Percentiles rank a stretch among this genome's conserved stretches.
Evolutionary conservation across 805 yeast genomes (phyloP).

Genomic region (Candida peoriensis): DNA sequence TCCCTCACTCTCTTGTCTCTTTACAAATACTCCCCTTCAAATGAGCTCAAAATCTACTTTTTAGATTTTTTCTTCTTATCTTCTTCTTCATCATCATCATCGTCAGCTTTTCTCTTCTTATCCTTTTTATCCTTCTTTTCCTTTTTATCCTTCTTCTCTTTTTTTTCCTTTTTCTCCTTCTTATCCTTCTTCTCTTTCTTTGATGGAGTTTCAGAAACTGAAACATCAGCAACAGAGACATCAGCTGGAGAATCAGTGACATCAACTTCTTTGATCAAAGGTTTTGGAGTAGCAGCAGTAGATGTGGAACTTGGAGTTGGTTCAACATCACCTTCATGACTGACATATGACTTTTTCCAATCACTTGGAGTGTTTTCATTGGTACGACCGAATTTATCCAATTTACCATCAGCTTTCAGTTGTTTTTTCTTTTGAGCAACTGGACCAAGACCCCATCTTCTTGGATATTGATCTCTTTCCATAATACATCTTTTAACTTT

Average conservation of each 20-base stretch:
- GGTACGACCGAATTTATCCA: conserved; percentile 90
- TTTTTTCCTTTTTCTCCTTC: conserved; percentile 51
- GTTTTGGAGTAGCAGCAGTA: conserved; percentile 35
- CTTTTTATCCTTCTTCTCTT: conserved; percentile 55
- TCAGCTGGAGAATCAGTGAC: conserved; percentile 24
- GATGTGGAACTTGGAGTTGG: conserved; percentile 37
- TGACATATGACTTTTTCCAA: conserved; percentile 85
- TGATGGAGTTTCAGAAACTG: conserved; percentile 16
- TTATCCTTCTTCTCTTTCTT: conserved; percentile 38
- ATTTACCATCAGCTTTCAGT: conserved; percentile 93
- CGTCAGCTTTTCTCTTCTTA: conserved; percentile 45
- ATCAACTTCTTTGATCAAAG: conserved; percentile 40
- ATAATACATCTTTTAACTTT: conserved; percentile 98
- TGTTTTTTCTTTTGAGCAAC: conserved; percentile 98
- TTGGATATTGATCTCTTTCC: conserved; percentile 99
- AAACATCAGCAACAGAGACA: conserved; percentile 24
- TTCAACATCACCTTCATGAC: conserved; percentile 58
- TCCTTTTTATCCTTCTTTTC: conserved; percentile 55
- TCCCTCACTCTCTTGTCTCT: too few species aligned
- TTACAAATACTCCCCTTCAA: too few species aligned
- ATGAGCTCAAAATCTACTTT: conserved; percentile 25
- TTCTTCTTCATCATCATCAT: conserved; percentile 48
- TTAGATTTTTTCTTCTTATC: conserved; percentile 45
- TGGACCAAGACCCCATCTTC: conserved; percentile 99
- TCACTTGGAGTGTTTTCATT: conserved; percentile 91